phyloP scores from a whole-genome alignment of 805 yeast genomes.

The Pichia insulana region DNA sequence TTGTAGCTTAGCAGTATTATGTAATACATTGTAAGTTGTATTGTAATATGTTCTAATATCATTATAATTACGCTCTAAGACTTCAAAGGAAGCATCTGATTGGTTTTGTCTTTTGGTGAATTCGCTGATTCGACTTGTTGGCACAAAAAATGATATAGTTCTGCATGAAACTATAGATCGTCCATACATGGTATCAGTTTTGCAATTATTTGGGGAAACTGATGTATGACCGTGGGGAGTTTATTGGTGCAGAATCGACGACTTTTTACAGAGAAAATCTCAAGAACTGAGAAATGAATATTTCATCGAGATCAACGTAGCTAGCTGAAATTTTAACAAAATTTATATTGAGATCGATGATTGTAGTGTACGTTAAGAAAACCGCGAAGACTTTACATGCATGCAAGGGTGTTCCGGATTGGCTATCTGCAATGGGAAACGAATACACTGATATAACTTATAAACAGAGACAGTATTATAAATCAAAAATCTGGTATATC shows the following conservation, averaged over 20 bases:
- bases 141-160: slow-evolving; percentile 10
- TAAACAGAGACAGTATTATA: too few species aligned
- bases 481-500: slow-evolving; percentile 25
- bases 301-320: too few species aligned
- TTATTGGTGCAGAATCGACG: neutral
- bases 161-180: neutral
- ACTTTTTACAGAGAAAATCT: too few species aligned
- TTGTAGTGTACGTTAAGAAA: too few species aligned
- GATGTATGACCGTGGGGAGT: neutral
- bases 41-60: slow-evolving; percentile 1
- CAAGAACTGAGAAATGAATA: neutral
- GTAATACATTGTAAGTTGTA: neutral
- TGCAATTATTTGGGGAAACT: neutral
- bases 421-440: too few species aligned
- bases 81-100: slow-evolving; percentile 5
- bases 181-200: neutral
- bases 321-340: too few species aligned
- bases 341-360: too few species aligned
- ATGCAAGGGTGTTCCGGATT: too few species aligned
- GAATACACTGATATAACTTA: too few species aligned
- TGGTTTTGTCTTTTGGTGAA: slow-evolving; percentile 8
- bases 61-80: slow-evolving; percentile 6
- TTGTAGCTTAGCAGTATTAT: neutral
- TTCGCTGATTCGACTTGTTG: slow-evolving; percentile 9
- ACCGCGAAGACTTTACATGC: too few species aligned